phyloP scores from a whole-genome alignment of 768 basidiomycete species.

The Lactarius pseudohatsudake region DNA sequence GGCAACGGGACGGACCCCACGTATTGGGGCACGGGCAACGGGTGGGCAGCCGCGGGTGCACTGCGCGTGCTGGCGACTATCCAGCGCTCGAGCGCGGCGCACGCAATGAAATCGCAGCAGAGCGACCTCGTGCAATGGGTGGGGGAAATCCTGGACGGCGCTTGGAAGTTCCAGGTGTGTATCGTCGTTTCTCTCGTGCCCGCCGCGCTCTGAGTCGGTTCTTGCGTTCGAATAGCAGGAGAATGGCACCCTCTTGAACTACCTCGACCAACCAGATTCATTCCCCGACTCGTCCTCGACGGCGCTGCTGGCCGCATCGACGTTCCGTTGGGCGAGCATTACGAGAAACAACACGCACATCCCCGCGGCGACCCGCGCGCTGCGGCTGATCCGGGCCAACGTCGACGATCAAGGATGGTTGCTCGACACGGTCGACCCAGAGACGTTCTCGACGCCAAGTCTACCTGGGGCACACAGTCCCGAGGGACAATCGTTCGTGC shows the following conservation, averaged over 20 bases:
- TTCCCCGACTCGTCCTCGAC: conserved; percentile 58
- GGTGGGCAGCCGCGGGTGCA: conserved; percentile 71
- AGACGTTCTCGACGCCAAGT: conserved; percentile 17
- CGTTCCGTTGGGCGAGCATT: conserved; percentile 53
- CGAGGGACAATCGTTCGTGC: conserved; percentile 30
- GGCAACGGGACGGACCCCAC: conserved; percentile 48
- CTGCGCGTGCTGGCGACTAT: conserved; percentile 58
- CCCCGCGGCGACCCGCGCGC: conserved; percentile 43
- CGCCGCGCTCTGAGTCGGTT: not conserved
- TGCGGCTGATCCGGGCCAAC: conserved; percentile 40
- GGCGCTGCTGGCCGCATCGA: conserved; percentile 54
- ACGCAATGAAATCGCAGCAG: conserved; percentile 41
- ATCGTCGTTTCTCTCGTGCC: not conserved
- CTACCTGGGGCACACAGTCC: conserved; percentile 22
- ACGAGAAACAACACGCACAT: conserved; percentile 41
- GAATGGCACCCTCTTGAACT: conserved; percentile 54
- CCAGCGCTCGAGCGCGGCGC: conserved; percentile 42
- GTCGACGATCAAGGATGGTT: conserved; percentile 36
- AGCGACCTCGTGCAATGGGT: conserved; percentile 52
- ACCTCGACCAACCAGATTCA: conserved; percentile 47
- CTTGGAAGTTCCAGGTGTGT: conserved; percentile 47
- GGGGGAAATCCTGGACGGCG: conserved; percentile 46
- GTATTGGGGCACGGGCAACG: conserved; percentile 67
- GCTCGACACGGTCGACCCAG: conserved; percentile 19
- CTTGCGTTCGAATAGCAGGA: conserved; percentile 33